Base-by-base conservation (phyloP, 257 asterid genomes). In the Cinchona pubescens region DNA sequence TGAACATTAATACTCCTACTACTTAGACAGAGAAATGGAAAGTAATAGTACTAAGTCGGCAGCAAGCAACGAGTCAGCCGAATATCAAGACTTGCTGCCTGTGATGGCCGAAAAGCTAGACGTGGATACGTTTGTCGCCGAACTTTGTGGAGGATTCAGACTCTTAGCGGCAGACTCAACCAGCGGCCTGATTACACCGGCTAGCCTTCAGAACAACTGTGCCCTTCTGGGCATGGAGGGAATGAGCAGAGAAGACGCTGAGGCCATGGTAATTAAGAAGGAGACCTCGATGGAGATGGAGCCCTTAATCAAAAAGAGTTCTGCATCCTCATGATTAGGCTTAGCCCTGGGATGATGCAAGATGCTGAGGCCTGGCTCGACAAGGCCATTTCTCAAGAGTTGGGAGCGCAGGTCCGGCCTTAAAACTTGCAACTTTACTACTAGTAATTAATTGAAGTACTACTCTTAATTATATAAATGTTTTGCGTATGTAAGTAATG, bases 331-430 rank as follows among this genome's bases (percentile, higher is more conserved):
- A 90, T 93, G 98, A 90, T 91, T 6, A 93, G 96, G 79, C 90
- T 91, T 3, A 90, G 98, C 78, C 96, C 98, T 0, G 96, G 82
- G 35, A 87, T 91, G 88, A 93, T 93, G 97, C 83, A 88, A 38
- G 91, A 93, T 70, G 98, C 98, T 1, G 91, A 91, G 60, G 72
- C 86, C 0, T 93, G 96, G 97, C 96, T 91, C 30, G 82, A 91
- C 1, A 91, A 91, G 75, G 97, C 97, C 38, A 80, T 93, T 76
- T 88, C 83, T 56, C 42, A 10, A 58, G 83, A 81, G 42, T 49
- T 81, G 67, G 14, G 53, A n/a, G n/a, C n/a, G 15, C 69, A 45
- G 5, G 35, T 65, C 40, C 55, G 68, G 0, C 9, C 75, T 70
- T 51, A 27, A 32, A n/a, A 32, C 37, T 48, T 32, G 4, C 32